Conservation (phyloP, 2,329 filamentous ascomycete genomes). For the Ceratocystis albifundus region DNA sequence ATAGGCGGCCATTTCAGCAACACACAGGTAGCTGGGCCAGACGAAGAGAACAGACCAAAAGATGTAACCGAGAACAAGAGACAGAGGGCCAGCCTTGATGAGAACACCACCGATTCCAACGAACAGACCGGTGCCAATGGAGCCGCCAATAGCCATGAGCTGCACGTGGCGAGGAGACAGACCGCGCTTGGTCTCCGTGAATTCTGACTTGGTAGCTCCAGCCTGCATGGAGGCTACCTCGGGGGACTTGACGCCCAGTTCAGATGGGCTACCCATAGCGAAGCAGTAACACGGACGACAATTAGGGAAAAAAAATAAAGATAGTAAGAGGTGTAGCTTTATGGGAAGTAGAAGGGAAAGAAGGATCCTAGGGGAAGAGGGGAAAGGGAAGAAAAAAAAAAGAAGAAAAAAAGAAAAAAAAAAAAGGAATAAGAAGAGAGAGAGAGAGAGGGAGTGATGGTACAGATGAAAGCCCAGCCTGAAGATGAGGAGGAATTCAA, state of each 20-base stretch:
- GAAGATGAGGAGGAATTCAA: constrained; percentile 1
- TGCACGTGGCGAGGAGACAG: constrained; percentile 34
- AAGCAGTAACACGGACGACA: too few species aligned
- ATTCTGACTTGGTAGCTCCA: constrained; percentile 7
- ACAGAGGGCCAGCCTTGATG: constrained; percentile 35
- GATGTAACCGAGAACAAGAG: constrained; percentile 36
- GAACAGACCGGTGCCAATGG: constrained; percentile 38
- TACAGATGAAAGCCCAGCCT: constrained; percentile 1
- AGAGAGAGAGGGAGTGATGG: too few species aligned
- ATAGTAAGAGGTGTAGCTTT: too few species aligned
- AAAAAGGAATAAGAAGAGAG: background rate
- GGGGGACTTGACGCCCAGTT: constrained; percentile 19
- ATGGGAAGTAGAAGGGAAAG: background rate
- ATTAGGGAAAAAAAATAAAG: background rate
- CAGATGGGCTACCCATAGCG: constrained; percentile 20
- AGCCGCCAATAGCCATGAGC: constrained; percentile 40
- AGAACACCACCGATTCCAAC: constrained; percentile 37
- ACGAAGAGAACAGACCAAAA: constrained; percentile 37
- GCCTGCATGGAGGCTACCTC: constrained; percentile 19
- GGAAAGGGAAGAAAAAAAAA: background rate
- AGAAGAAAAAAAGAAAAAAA: background rate
- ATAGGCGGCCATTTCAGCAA: constrained; percentile 48
- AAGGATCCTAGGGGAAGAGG: background rate
- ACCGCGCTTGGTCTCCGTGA: constrained; percentile 23
- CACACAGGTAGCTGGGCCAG: constrained; percentile 35